Evolutionary conservation across 2,329 filamentous ascomycete species (phyloP).

Genomic region (Colletotrichum melonis): DNA sequence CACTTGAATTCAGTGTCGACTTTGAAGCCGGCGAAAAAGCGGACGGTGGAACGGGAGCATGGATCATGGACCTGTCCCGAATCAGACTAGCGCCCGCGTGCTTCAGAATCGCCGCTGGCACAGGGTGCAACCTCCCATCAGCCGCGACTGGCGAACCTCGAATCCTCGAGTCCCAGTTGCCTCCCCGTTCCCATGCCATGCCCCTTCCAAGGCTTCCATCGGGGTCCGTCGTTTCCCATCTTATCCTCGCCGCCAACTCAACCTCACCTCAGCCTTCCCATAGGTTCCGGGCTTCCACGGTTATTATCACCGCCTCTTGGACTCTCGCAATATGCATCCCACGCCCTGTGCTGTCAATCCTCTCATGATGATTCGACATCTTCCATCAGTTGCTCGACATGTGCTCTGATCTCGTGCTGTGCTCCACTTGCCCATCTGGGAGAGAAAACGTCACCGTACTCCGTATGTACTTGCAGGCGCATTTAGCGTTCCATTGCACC

Average conservation of each 20-base stretch:
- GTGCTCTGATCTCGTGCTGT: slow-evolving; percentile 21
- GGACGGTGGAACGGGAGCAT: slow-evolving; percentile 15
- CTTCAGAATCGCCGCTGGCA: slow-evolving; percentile 8
- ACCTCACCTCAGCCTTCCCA: not conserved
- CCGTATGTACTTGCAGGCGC: not conserved
- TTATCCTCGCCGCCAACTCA: not conserved
- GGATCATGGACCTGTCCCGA: slow-evolving; percentile 24
- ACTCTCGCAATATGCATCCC: not conserved
- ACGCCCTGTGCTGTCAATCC: not conserved
- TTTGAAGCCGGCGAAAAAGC: not conserved
- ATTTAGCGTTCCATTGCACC: slow-evolving; percentile 9
- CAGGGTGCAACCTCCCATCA: slow-evolving; percentile 18
- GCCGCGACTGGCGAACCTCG: slow-evolving; percentile 26
- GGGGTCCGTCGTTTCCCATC: no score
- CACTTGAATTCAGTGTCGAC: not conserved
- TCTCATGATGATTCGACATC: slow-evolving; percentile 10
- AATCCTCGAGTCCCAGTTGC: not conserved
- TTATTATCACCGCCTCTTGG: not conserved
- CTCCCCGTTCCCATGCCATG: not conserved
- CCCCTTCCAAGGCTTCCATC: not conserved
- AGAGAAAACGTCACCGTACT: slow-evolving; percentile 24
- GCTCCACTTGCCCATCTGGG: slow-evolving; percentile 27
- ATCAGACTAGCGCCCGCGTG: slow-evolving; percentile 16
- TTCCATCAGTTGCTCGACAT: slow-evolving; percentile 11
- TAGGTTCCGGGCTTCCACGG: not conserved